Percentiles rank a stretch among this genome's conserved stretches.
These are phyloP conservation scores for Pestalotiopsis fici DNA, from an alignment of 2,329 filamentous ascomycete species.

Conservation along the genomic window DNA sequence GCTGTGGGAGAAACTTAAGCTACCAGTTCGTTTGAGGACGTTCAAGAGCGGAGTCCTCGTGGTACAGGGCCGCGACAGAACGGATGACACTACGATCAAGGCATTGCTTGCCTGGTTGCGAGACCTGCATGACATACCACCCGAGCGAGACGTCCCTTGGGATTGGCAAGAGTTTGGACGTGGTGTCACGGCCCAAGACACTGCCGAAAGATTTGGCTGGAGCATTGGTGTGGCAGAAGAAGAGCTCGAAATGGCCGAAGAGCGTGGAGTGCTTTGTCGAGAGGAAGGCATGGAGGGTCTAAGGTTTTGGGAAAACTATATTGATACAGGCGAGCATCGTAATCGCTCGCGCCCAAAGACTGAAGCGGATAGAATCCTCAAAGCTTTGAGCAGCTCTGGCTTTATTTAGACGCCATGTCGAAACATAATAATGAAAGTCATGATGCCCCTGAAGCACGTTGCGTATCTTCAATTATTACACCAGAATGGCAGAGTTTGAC, in stretches of 20 bases:
- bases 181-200: conserved; percentile 87
- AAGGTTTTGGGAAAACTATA: conserved; percentile 88
- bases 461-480: not conserved
- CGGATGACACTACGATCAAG: conserved; percentile 85
- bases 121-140: conserved; percentile 68
- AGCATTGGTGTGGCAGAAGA: conserved; percentile 94
- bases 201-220: conserved; percentile 90
- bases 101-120: conserved; percentile 77
- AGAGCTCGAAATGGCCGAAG: conserved; percentile 96
- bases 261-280: conserved; percentile 81
- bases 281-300: conserved; percentile 91
- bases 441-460: not conserved
- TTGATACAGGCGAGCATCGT: conserved; percentile 46
- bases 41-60: conserved; percentile 96
- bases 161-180: conserved; percentile 78
- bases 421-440: not conserved
- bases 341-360: conserved; percentile 29
- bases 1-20: conserved; percentile 82
- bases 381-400: conserved; percentile 37
- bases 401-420: conserved; percentile 15
- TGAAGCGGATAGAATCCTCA: conserved; percentile 42
- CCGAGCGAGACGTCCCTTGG: conserved; percentile 68
- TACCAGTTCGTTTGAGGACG: conserved; percentile 82
- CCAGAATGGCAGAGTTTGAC: not conserved
- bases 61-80: conserved; percentile 84